phyloP scores from a whole-genome alignment of 208 protist species.

The Blechomonas ayalai region DNA sequence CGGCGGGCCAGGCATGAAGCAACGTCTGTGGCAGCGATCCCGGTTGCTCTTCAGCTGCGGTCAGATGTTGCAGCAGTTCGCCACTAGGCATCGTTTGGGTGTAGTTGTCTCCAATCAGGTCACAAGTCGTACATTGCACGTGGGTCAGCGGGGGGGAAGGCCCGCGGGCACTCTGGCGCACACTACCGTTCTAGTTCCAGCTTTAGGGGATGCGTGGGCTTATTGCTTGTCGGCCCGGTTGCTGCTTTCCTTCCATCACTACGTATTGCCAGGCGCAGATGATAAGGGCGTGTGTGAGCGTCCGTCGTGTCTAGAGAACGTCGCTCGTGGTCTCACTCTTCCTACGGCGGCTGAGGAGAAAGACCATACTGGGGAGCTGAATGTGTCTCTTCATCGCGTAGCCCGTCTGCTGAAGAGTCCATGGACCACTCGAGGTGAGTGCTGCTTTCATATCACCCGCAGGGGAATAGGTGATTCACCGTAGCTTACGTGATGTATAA shows the following conservation, averaged over 20 bases:
- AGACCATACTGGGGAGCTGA: no score
- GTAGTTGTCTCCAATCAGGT: constrained; percentile 87
- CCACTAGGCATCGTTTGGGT: constrained; percentile 24
- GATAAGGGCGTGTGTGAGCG: constrained; percentile 11
- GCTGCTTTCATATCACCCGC: constrained; percentile 56
- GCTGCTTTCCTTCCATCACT: constrained; percentile 62
- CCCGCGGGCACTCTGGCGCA: neutral
- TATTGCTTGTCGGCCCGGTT: constrained; percentile 42
- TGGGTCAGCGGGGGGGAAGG: neutral
- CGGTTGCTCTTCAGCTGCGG: constrained; percentile 56
- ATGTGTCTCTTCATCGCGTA: constrained; percentile 61
- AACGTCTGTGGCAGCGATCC: constrained; percentile 26
- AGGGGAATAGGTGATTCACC: constrained; percentile 61
- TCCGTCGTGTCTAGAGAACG: constrained; percentile 10
- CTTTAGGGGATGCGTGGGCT: constrained; percentile 69
- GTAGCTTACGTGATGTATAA: constrained; percentile 5
- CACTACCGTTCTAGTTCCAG: constrained; percentile 34
- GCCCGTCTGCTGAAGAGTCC: constrained; percentile 49
- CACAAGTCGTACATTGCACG: constrained; percentile 32
- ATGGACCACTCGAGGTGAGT: constrained; percentile 22
- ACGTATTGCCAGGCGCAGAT: constrained; percentile 16
- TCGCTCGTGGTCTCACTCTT: constrained; percentile 1
- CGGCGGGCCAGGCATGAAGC: neutral
- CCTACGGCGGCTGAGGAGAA: no score
- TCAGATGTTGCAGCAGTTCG: constrained; percentile 39